Conservation (phyloP, 23 red algal species). For the Chondrus crispus region DNA sequence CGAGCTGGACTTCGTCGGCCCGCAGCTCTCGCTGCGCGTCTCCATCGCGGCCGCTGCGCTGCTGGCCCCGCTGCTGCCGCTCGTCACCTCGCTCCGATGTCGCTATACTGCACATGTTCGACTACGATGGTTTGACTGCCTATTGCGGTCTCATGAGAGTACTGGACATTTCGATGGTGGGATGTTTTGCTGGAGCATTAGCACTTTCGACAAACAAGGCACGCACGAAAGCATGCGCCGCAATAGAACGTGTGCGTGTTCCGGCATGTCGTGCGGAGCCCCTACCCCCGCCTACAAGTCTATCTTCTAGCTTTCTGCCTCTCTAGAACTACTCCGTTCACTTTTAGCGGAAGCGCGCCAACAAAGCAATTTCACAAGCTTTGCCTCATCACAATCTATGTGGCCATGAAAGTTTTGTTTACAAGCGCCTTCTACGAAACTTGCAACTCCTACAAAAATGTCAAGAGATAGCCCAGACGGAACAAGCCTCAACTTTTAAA, state of each 20-base stretch:
- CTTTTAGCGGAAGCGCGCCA: too few species aligned
- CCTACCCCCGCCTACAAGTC: too few species aligned
- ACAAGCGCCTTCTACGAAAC: too few species aligned
- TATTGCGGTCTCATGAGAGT: conserved; percentile 23
- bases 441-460: too few species aligned
- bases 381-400: too few species aligned
- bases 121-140: conserved; percentile 66
- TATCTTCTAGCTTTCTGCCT: too few species aligned
- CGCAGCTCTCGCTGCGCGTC: conserved; percentile 42
- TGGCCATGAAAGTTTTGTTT: too few species aligned
- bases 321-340: too few species aligned
- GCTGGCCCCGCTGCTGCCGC: conserved; percentile 35
- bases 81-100: conserved; percentile 35
- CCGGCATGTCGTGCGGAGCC: too few species aligned
- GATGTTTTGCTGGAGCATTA: conserved; percentile 47
- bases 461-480: too few species aligned
- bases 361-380: too few species aligned
- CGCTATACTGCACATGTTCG: conserved; percentile 59
- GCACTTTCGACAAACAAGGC: conserved; percentile 65
- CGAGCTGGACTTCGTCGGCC: conserved; percentile 28
- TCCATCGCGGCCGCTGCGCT: conserved; percentile 49
- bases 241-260: conserved; percentile 13
- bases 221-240: conserved; percentile 52
- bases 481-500: too few species aligned
- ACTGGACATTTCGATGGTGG: conserved; percentile 32